phyloP scores from a whole-genome alignment of 2,329 filamentous ascomycete genomes.

The Colletotrichum plurivorum region DNA sequence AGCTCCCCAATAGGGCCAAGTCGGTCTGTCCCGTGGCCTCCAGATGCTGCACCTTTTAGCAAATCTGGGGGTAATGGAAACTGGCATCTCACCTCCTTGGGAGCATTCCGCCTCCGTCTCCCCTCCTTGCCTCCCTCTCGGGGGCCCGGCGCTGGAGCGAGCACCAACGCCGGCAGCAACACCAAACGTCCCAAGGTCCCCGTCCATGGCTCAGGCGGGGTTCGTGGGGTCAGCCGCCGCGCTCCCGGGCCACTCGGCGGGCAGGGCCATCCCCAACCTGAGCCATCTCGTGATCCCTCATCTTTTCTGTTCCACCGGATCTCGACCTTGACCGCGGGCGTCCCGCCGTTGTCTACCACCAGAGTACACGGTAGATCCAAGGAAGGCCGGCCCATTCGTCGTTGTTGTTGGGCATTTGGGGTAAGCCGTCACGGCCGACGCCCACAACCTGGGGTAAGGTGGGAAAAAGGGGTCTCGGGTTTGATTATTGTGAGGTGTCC shows the following conservation, averaged over 20 bases:
- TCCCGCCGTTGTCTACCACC: too few species aligned
- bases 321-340: too few species aligned
- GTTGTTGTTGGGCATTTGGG: background rate
- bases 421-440: background rate
- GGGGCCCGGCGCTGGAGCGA: conserved; percentile 17
- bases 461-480: conserved; percentile 35
- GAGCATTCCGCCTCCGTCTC: background rate
- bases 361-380: too few species aligned
- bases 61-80: conserved; percentile 44
- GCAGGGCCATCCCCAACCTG: conserved; percentile 37
- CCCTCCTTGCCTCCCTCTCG: background rate
- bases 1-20: conserved; percentile 32
- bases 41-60: conserved; percentile 42
- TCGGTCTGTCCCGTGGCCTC: conserved; percentile 40
- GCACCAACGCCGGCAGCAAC: conserved; percentile 4
- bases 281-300: conserved; percentile 37
- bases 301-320: conserved; percentile 6
- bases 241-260: conserved; percentile 38
- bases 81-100: conserved; percentile 12
- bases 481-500: conserved; percentile 8
- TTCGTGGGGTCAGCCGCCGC: conserved; percentile 38
- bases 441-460: conserved; percentile 35
- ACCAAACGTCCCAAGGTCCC: background rate
- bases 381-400: too few species aligned
- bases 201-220: conserved; percentile 25